Evolutionary conservation across 345 rosid genomes (phyloP).

Genomic region (Diplotaxis tenuifolia): DNA sequence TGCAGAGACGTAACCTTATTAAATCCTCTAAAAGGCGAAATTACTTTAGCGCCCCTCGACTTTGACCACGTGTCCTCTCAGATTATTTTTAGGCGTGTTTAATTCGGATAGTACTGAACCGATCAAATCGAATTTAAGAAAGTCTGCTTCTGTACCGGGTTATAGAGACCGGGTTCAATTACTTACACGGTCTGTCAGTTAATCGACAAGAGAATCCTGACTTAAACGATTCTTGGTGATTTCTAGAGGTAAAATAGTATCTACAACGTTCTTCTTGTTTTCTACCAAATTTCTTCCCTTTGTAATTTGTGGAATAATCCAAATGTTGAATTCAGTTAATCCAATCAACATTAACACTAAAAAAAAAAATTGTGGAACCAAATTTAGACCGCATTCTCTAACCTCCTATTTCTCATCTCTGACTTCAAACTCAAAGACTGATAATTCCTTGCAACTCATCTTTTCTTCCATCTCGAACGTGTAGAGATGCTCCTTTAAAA

Average conservation of each 20-base stretch:
- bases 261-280: too few relatives aligned
- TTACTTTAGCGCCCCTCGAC: slow-evolving; percentile 21
- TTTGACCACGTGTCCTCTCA: slow-evolving; percentile 18
- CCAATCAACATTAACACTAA: not conserved
- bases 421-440: not conserved
- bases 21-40: not conserved
- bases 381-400: not conserved
- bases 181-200: slow-evolving; percentile 51
- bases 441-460: not conserved
- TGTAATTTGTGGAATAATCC: too few relatives aligned
- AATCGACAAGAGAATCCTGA: slow-evolving; percentile 44
- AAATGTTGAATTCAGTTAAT: too few relatives aligned
- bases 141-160: not conserved
- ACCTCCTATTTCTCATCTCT: not conserved
- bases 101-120: slow-evolving; percentile 1
- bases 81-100: not conserved
- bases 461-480: not conserved
- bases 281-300: too few relatives aligned
- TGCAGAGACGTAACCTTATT: slow-evolving; percentile 32
- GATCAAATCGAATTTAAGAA: not conserved
- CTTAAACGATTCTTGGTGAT: too few relatives aligned
- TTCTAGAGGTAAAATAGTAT: too few relatives aligned
- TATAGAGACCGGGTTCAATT: slow-evolving; percentile 61
- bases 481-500: not conserved
- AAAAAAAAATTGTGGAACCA: not conserved